Evolutionary conservation across 2,329 filamentous ascomycete species (phyloP).

Genomic region (Dothideomycetes sp.): DNA sequence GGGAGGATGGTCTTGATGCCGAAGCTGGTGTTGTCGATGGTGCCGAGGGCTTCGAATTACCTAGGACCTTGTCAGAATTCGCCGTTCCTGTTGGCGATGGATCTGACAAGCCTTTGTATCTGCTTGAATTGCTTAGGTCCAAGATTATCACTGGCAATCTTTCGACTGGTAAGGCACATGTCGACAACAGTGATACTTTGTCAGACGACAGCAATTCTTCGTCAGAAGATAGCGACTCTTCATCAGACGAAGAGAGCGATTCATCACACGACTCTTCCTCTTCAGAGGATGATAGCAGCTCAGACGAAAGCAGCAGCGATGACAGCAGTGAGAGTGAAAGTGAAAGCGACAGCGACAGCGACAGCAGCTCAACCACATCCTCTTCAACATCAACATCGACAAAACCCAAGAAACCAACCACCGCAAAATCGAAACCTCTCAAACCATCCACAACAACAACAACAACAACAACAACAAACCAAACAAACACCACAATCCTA

Average conservation of each 20-base stretch:
- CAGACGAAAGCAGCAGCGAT: conserved; percentile 23
- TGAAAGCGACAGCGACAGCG: conserved; percentile 15
- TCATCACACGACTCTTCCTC: conserved; percentile 26
- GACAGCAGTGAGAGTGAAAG: conserved; percentile 9
- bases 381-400: neutral
- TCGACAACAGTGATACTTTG: neutral
- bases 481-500: conserved; percentile 33
- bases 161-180: neutral
- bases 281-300: conserved; percentile 5
- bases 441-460: conserved; percentile 6
- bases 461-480: conserved; percentile 1
- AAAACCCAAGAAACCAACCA: neutral
- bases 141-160: conserved; percentile 29
- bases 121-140: conserved; percentile 65
- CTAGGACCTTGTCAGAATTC: conserved; percentile 36
- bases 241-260: conserved; percentile 17
- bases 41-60: conserved; percentile 48
- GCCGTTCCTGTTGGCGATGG: conserved; percentile 42
- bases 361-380: neutral
- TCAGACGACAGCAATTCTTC: neutral
- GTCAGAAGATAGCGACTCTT: conserved; percentile 11
- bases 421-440: neutral
- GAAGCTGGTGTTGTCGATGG: conserved; percentile 18
- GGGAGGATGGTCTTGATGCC: conserved; percentile 19
- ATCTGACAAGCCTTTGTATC: conserved; percentile 61